Evolutionary conservation across 495 filamentous ascomycete species (phyloP).

Genomic region (Penicillium parvum): DNA sequence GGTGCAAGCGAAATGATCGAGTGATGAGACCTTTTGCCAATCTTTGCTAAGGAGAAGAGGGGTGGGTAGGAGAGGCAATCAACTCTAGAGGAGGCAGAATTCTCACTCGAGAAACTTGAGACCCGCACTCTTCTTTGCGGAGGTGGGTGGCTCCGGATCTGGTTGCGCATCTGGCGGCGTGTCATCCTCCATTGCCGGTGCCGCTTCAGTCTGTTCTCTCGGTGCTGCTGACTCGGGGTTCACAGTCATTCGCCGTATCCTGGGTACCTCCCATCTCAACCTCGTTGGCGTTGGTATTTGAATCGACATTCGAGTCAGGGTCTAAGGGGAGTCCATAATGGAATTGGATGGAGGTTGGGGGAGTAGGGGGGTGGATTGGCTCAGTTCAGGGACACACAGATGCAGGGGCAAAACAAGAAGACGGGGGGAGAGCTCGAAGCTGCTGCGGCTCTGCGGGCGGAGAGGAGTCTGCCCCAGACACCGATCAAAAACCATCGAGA

Average conservation of each 20-base stretch:
- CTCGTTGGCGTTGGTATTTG: conserved; percentile 8
- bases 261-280: conserved; percentile 21
- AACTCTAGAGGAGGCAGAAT: no score
- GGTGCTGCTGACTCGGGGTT: background rate
- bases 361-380: background rate
- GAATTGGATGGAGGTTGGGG: background rate
- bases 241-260: conserved; percentile 4
- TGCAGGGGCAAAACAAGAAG: background rate
- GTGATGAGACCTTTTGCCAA: background rate
- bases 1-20: background rate
- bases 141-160: conserved; percentile 15
- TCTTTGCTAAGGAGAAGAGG: background rate
- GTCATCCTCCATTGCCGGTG: conserved; percentile 14
- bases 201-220: background rate
- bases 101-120: conserved; percentile 37
- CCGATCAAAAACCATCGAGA: no score
- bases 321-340: conserved; percentile 25
- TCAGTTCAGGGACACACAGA: background rate
- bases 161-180: conserved; percentile 20
- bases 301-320: conserved; percentile 14
- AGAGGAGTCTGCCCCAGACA: no score
- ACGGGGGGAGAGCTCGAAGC: no score
- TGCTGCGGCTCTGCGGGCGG: no score
- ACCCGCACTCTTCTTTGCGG: conserved; percentile 21
- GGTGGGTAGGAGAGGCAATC: background rate